Conservation (phyloP, 192 early-diverging fungal species). For the Rhizophagus clarus region DNA sequence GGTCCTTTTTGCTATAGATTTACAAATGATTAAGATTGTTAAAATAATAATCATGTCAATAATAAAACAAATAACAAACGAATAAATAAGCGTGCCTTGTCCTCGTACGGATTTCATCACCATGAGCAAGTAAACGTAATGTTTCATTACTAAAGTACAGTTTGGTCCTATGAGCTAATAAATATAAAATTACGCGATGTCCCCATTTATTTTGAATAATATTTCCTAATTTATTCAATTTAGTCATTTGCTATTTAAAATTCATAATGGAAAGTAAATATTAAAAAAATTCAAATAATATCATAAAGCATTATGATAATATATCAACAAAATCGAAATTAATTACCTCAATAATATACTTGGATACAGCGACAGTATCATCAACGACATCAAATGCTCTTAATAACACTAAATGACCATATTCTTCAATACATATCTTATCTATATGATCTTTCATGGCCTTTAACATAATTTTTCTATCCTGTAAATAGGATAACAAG, state of each 20-base stretch:
- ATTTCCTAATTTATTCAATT: constrained; percentile 37
- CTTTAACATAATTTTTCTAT: constrained; percentile 89
- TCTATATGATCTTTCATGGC: constrained; percentile 77
- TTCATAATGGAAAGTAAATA: neutral
- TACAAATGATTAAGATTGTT: neutral
- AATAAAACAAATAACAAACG: neutral
- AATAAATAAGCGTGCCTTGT: constrained; percentile 46
- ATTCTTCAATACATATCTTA: constrained; percentile 87
- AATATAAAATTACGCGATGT: constrained; percentile 77
- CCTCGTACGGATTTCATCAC: constrained; percentile 67
- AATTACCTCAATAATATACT: constrained; percentile 67
- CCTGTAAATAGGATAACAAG: constrained; percentile 37
- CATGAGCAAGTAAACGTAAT: constrained; percentile 65
- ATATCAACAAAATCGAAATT: neutral
- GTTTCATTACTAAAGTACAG: constrained; percentile 73
- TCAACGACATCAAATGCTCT: constrained; percentile 86
- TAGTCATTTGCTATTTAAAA: constrained; percentile 1
- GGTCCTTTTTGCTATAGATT: constrained; percentile 80
- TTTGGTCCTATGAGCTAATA: constrained; percentile 76
- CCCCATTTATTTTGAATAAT: constrained; percentile 76
- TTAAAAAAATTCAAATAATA: neutral
- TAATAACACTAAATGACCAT: constrained; percentile 85
- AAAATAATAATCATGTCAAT: neutral
- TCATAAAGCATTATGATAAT: too few species aligned
- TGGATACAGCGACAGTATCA: constrained; percentile 86